Evolutionary conservation across 345 rosid species (phyloP).

Genomic region (Reutealis trisperma): DNA sequence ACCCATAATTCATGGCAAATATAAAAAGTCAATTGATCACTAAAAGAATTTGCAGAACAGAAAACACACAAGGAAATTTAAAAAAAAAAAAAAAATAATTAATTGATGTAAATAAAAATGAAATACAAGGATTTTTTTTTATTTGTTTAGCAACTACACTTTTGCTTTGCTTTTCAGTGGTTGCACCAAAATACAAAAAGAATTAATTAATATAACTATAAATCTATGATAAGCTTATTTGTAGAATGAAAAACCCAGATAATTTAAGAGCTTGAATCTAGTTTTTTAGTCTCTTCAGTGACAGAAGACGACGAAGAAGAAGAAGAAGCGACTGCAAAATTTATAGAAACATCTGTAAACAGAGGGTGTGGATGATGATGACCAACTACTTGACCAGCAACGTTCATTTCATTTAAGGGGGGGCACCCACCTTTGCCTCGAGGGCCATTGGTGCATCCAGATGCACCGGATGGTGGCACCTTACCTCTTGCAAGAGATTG

Average conservation of each 20-base stretch:
- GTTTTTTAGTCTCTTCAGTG: constrained; percentile 10
- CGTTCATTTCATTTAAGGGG: constrained; percentile 29
- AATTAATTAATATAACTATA: too few relatives aligned
- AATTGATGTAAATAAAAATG: not conserved
- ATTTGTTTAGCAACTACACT: not conserved
- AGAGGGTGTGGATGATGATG: constrained; percentile 4
- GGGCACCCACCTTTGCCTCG: constrained; percentile 30
- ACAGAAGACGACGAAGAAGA: not conserved
- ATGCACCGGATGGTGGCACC: constrained; percentile 32
- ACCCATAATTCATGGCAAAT: too few relatives aligned
- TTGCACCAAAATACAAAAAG: not conserved
- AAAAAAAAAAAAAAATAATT: not conserved
- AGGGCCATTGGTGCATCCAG: constrained; percentile 43
- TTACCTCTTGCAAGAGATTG: constrained; percentile 43
- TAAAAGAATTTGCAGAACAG: not conserved
- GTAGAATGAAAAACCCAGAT: too few relatives aligned
- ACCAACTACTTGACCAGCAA: constrained; percentile 13
- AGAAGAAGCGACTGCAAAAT: not conserved
- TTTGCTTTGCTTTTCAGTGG: not conserved
- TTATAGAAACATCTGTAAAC: constrained; percentile 14
- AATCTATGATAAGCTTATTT: too few relatives aligned
- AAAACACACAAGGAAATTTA: not conserved
- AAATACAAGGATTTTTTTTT: not conserved
- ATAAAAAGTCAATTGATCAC: too few relatives aligned
- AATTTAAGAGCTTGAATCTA: constrained; percentile 12